A percentile compares a stretch with the other conserved stretches of the same genome.
phyloP scores from a whole-genome alignment of 176 grass and related monocot species.

The Sorghum bicolor region Sorghum_bicolor_NCBIv3 NC_012877.2:3872501-3873000 shows the following conservation, averaged over 20 bases:
- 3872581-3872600: conserved; percentile 16
- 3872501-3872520: not conserved
- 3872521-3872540: not conserved
- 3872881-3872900: conserved; percentile 99
- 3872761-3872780: not conserved
- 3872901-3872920: conserved; percentile 99
- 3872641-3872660: not conserved
- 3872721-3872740: not conserved
- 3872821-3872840: conserved; percentile 99
- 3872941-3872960: not conserved
- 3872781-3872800: conserved; percentile 24
- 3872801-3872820: conserved; percentile 97
- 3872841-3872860: conserved; percentile 98
- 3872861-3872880: conserved; percentile 96
- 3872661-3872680: conserved; percentile 6
- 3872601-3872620: not conserved
- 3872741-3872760: not conserved
- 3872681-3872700: not conserved
- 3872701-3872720: not conserved
- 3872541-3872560: not conserved
- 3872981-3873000: not conserved
- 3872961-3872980: not conserved
- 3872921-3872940: conserved; percentile 40
- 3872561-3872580: not conserved
- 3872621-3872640: conserved; percentile 1